phyloP scores from a whole-genome alignment of 768 basidiomycete species.

The Tricholoma terreum region DNA sequence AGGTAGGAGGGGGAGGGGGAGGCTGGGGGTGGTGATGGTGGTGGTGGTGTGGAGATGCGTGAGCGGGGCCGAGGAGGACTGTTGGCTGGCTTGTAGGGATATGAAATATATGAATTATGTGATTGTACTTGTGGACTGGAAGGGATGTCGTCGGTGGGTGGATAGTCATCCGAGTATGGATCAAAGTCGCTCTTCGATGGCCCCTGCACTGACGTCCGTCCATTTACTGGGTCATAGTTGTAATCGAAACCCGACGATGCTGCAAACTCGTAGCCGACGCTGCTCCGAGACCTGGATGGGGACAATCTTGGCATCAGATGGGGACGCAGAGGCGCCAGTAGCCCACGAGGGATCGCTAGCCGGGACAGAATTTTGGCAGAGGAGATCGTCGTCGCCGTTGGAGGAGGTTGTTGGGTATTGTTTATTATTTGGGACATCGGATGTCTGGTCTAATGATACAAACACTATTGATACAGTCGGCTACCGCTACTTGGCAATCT shows the following conservation, averaged over 20 bases:
- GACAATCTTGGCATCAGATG: not conserved
- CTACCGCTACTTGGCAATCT: too few species aligned
- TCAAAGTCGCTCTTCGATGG: constrained; percentile 11
- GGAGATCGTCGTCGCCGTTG: not conserved
- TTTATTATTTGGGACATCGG: not conserved
- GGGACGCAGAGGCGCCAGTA: not conserved
- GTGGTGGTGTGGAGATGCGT: constrained; percentile 32
- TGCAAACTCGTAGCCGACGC: constrained; percentile 10
- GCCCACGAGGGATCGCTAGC: not conserved
- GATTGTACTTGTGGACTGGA: not conserved
- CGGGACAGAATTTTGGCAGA: not conserved
- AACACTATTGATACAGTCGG: too few species aligned
- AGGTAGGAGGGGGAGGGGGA: constrained; percentile 33
- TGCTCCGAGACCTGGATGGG: constrained; percentile 1
- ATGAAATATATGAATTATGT: too few species aligned
- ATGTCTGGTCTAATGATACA: too few species aligned
- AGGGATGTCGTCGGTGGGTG: not conserved
- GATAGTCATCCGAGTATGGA: constrained; percentile 16
- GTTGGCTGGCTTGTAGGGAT: too few species aligned
- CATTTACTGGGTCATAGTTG: constrained; percentile 24
- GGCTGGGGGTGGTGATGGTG: constrained; percentile 33
- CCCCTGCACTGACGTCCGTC: not conserved
- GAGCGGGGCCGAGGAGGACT: not conserved
- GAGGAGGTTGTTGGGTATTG: not conserved
- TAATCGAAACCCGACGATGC: constrained; percentile 20